phyloP scores from a whole-genome alignment of 1,139 yeast species.

The Taphrina deformans region DNA sequence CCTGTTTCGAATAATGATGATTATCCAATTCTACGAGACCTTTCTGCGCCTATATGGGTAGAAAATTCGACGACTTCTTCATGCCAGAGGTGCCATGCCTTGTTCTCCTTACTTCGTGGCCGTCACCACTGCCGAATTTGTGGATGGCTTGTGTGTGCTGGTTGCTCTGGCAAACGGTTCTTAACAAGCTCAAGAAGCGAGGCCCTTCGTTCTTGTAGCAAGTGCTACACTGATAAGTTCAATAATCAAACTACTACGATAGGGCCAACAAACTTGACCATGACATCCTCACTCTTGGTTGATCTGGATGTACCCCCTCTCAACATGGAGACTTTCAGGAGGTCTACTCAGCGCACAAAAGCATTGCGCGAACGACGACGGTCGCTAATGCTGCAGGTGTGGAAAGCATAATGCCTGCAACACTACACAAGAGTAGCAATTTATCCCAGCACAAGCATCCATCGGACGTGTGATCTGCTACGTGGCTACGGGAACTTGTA shows the following conservation, averaged over 20 bases:
- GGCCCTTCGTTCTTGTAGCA: neutral
- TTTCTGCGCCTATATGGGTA: slow-evolving; percentile 23
- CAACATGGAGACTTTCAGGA: neutral
- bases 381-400: neutral
- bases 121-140: slow-evolving; percentile 33
- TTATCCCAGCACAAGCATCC: too few relatives aligned
- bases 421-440: too few relatives aligned
- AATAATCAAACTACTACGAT: too few relatives aligned
- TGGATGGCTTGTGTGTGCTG: slow-evolving; percentile 19
- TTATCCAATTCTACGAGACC: slow-evolving; percentile 10
- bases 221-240: neutral
- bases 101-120: slow-evolving; percentile 17
- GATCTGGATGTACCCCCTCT: neutral
- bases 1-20: neutral
- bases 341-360: neutral
- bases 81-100: slow-evolving; percentile 13
- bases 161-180: slow-evolving; percentile 21
- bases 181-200: slow-evolving; percentile 17
- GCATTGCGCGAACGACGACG: neutral
- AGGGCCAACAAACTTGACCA: too few relatives aligned
- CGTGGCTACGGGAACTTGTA: neutral
- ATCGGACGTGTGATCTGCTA: too few relatives aligned
- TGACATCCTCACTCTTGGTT: neutral
- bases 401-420: neutral
- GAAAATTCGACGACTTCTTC: slow-evolving; percentile 1